A percentile compares a stretch with the other conserved stretches of the same genome.
phyloP scores from a whole-genome alignment of 2,329 filamentous ascomycete genomes.

The Alternaria triticimaculans region DNA sequence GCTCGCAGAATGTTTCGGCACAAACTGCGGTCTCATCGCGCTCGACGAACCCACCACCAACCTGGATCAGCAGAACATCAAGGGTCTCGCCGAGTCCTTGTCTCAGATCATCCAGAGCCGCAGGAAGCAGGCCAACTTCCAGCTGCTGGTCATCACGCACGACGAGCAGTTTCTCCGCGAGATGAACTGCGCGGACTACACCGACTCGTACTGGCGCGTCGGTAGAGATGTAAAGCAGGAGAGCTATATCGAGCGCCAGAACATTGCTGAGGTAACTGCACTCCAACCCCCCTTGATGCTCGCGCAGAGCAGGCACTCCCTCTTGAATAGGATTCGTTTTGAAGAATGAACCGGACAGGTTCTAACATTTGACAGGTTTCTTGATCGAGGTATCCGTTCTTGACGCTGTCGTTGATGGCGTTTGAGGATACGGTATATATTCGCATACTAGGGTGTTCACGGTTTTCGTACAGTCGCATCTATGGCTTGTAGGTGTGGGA shows the following conservation, averaged over 20 bases:
- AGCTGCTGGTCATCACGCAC: slow-evolving; percentile 98
- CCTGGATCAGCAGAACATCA: slow-evolving; percentile 93
- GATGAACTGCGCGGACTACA: slow-evolving; percentile 94
- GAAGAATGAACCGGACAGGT: not conserved
- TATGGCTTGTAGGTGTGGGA: not conserved
- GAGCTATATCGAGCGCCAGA: slow-evolving; percentile 76
- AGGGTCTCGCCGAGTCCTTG: slow-evolving; percentile 81
- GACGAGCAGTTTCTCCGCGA: slow-evolving; percentile 93
- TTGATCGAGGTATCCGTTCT: slow-evolving; percentile 2
- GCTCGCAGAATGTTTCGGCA: slow-evolving; percentile 93
- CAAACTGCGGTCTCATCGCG: slow-evolving; percentile 94
- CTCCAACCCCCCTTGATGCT: not conserved
- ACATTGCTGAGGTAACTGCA: slow-evolving; percentile 49
- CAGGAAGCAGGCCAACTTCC: slow-evolving; percentile 89
- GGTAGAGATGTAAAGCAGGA: slow-evolving; percentile 84
- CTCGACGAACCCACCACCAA: slow-evolving; percentile 98
- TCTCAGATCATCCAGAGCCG: slow-evolving; percentile 86
- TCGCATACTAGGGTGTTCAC: not conserved
- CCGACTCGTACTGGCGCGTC: slow-evolving; percentile 89
- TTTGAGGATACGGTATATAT: not conserved
- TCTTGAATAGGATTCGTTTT: not conserved
- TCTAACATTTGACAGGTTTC: slow-evolving; percentile 18
- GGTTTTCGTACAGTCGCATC: not conserved
- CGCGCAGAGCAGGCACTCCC: not conserved
- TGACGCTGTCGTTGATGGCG: not conserved